phyloP scores from a whole-genome alignment of 495 filamentous ascomycete species.

The Penicillium chermesinum region DNA sequence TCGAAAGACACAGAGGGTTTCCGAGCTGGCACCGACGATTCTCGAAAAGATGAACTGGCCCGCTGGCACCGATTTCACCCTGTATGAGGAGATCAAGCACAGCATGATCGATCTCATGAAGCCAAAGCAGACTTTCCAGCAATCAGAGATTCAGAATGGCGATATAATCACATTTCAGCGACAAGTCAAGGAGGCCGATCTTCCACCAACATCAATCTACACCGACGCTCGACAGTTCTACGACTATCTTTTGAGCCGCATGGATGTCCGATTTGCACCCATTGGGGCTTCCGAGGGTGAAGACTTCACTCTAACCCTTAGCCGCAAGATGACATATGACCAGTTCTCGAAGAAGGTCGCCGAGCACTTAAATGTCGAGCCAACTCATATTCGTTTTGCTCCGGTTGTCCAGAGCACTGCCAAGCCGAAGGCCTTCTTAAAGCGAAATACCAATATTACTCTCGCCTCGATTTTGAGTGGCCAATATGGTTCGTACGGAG shows the following conservation, averaged over 20 bases:
- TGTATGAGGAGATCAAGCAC: slow-evolving; percentile 98
- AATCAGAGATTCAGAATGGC: slow-evolving; percentile 93
- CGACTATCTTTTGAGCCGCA: slow-evolving; percentile 83
- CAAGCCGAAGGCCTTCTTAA: slow-evolving; percentile 69
- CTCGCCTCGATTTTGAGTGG: slow-evolving; percentile 68
- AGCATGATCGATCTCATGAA: slow-evolving; percentile 96
- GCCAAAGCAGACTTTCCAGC: slow-evolving; percentile 76
- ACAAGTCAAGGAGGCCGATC: slow-evolving; percentile 55
- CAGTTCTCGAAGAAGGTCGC: slow-evolving; percentile 81
- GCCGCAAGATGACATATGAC: slow-evolving; percentile 86
- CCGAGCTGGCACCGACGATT: slow-evolving; percentile 77
- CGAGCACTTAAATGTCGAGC: slow-evolving; percentile 68
- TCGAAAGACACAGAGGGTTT: slow-evolving; percentile 77
- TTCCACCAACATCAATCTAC: slow-evolving; percentile 42
- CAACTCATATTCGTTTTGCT: slow-evolving; percentile 85
- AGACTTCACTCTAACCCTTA: slow-evolving; percentile 69
- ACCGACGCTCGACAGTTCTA: slow-evolving; percentile 79
- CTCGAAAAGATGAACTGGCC: slow-evolving; percentile 84
- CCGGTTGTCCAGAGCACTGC: slow-evolving; percentile 70
- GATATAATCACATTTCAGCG: slow-evolving; percentile 95
- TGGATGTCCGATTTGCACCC: slow-evolving; percentile 53
- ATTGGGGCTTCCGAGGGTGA: slow-evolving; percentile 38
- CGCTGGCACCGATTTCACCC: slow-evolving; percentile 51
- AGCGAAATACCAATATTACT: slow-evolving; percentile 59
- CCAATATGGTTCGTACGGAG: slow-evolving; percentile 52